Evolutionary conservation across 352 stramenopile genomes (phyloP), one percentile per base, ranked within the genome.

Genomic region (Blastocystis sp.): DNA sequence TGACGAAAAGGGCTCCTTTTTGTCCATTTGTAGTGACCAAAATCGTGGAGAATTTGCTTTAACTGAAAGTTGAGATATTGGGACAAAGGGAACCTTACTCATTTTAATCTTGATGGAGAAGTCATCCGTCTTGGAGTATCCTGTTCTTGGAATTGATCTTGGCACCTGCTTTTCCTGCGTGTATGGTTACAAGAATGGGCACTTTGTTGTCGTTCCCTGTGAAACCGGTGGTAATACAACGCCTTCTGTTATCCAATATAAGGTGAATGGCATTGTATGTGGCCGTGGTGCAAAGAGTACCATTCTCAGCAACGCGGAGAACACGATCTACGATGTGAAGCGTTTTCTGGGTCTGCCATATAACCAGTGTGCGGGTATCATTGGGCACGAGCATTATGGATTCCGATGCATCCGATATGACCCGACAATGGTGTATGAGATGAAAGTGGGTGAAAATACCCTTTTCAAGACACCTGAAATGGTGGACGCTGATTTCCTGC

Each of bases 91-190:
- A 19, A 62, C 17, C n/a, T 62, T n/a, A 19, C 17, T 62, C 17
- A n/a, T 62, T 19, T 62, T 0, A n/a, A 62, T n/a, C 17, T n/a
- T n/a, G n/a, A 62, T 62, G 14, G 14, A 62, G n/a, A n/a, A 62
- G n/a, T 62, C 14, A n/a, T n/a, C 17, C n/a, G 17, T 62, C 0
- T 0, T 62, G n/a, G n/a, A 62, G 0, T n/a, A n/a, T n/a, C n/a
- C 59, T n/a, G n/a, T 62, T n/a, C n/a, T 19, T 62, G 62, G 62
- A 41, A 69, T 69, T 11, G 62, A 69, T 69, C 34, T 69, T 7
- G 62, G 62, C 10, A 69, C 62, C 34, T 69, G 62, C 21, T 69
- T 69, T 23, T 69, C 62, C 34, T 69, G 62, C 34, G 62, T 69
- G 34, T 69, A 69, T 41, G 62, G 21, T 69, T 69, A 1, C 62